Evolutionary conservation across 257 asterid species (phyloP).

Genomic region (Anisodus tanguticus): DNA sequence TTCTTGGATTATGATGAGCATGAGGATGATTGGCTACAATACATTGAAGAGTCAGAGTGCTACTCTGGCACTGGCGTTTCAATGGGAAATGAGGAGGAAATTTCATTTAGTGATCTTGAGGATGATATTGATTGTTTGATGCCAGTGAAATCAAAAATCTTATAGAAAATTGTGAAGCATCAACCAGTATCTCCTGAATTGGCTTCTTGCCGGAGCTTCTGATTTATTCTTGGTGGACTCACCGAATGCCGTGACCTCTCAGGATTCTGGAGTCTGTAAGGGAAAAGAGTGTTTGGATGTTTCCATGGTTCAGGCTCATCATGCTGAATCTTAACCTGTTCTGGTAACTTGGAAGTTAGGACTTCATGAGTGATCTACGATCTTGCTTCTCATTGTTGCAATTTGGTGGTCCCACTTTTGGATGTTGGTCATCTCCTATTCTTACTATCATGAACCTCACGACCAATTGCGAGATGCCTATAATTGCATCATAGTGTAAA

Average conservation of each 20-base stretch:
- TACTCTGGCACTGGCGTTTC: constrained; percentile 45
- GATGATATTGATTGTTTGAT: constrained; percentile 67
- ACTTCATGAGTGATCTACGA: neutral
- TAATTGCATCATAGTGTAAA: neutral
- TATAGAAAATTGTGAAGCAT: neutral
- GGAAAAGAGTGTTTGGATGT: neutral
- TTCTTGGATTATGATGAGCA: constrained; percentile 48
- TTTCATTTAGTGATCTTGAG: constrained; percentile 96
- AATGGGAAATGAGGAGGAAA: constrained; percentile 69
- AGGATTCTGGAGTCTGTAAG: neutral
- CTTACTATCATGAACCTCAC: neutral
- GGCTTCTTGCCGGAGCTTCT: neutral
- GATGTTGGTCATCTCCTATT: neutral
- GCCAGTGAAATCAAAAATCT: constrained; percentile 50
- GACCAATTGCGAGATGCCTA: neutral
- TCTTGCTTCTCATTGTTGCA: constrained; percentile 3
- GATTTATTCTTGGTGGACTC: neutral
- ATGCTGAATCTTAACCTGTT: neutral
- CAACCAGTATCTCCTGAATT: constrained; percentile 7
- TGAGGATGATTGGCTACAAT: constrained; percentile 87
- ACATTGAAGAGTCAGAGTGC: constrained; percentile 70
- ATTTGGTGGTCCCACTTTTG: neutral
- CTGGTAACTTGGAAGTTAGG: neutral
- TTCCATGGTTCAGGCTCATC: constrained; percentile 8
- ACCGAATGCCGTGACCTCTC: too few relatives aligned